Conservation (phyloP, 139 green algal genomes). For the Chlorokybus atmophyticus region DNA sequence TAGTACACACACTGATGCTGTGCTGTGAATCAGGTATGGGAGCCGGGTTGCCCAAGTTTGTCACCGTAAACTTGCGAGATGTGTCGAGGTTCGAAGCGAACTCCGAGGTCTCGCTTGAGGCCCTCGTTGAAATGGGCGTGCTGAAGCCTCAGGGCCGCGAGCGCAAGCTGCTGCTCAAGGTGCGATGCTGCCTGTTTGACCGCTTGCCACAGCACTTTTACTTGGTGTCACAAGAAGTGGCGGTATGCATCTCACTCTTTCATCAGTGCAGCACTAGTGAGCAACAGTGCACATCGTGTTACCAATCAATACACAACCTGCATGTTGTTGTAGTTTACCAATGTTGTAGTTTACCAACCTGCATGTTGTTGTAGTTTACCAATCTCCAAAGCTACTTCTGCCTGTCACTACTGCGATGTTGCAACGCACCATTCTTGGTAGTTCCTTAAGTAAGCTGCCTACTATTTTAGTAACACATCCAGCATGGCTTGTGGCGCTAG, state of each 20-base stretch:
- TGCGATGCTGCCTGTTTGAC: constrained; percentile 7
- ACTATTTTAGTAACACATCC: not conserved
- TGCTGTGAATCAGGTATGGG: constrained; percentile 61
- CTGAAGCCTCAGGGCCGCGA: constrained; percentile 67
- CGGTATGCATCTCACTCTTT: not conserved
- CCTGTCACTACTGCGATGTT: too few species aligned
- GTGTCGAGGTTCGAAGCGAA: constrained; percentile 60
- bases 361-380: not conserved
- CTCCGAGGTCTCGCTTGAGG: constrained; percentile 64
- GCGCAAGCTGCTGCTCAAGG: constrained; percentile 77
- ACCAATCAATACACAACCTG: not conserved
- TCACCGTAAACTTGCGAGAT: constrained; percentile 76
- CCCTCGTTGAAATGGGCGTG: constrained; percentile 58
- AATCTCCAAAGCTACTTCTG: too few species aligned
- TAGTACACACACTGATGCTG: not conserved
- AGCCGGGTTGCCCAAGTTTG: constrained; percentile 67
- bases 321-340: not conserved
- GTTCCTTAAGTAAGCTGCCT: too few species aligned
- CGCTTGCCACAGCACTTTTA: constrained; percentile 11
- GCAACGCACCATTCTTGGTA: too few species aligned
- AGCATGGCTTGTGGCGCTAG: constrained; percentile 1
- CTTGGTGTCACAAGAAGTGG: too few species aligned
- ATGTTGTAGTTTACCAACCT: not conserved
- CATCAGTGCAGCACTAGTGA: not conserved
- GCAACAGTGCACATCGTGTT: not conserved